Conservation (phyloP, 2,329 filamentous ascomycete species). For the Fusarium compactum region DNA sequence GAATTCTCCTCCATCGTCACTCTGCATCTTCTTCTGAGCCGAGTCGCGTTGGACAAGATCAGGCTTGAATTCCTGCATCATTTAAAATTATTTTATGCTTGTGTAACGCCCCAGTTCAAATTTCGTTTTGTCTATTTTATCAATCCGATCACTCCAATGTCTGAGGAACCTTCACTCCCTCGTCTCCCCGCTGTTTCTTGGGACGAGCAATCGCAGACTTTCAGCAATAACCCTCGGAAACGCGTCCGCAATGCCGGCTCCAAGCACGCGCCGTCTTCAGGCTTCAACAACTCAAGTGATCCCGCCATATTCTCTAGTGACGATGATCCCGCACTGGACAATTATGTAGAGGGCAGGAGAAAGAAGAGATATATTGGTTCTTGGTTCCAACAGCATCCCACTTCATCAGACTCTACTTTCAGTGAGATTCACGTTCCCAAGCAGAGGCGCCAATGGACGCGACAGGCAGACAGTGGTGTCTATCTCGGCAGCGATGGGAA, state of each 20-base stretch:
- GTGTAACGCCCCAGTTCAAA: constrained; percentile 9
- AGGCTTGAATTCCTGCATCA: constrained; percentile 16
- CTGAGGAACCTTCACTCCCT: constrained; percentile 59
- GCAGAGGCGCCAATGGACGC: constrained; percentile 65
- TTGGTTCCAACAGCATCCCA: constrained; percentile 74
- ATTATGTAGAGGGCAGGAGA: constrained; percentile 68
- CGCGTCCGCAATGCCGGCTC: constrained; percentile 51
- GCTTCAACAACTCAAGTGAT: constrained; percentile 75
- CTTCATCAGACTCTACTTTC: constrained; percentile 62
- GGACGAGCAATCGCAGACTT: constrained; percentile 55
- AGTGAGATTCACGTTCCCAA: constrained; percentile 55
- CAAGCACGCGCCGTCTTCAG: constrained; percentile 47
- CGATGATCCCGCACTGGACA: constrained; percentile 75
- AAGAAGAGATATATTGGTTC: constrained; percentile 75
- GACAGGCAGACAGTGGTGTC: constrained; percentile 76
- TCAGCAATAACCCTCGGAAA: constrained; percentile 56
- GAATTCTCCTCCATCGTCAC: constrained; percentile 35
- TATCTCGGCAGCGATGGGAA: constrained; percentile 73
- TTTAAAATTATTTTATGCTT: constrained; percentile 16
- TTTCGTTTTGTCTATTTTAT: not conserved
- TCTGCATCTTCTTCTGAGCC: constrained; percentile 27
- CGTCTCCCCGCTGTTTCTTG: constrained; percentile 54
- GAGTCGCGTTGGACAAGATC: constrained; percentile 27
- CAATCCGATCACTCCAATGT: constrained; percentile 35
- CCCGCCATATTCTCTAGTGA: constrained; percentile 79